Percentiles rank a stretch among this genome's conserved stretches.
Conservation (phyloP, 2,329 filamentous ascomycete genomes). For the Drechslerella coelobrocha region DNA sequence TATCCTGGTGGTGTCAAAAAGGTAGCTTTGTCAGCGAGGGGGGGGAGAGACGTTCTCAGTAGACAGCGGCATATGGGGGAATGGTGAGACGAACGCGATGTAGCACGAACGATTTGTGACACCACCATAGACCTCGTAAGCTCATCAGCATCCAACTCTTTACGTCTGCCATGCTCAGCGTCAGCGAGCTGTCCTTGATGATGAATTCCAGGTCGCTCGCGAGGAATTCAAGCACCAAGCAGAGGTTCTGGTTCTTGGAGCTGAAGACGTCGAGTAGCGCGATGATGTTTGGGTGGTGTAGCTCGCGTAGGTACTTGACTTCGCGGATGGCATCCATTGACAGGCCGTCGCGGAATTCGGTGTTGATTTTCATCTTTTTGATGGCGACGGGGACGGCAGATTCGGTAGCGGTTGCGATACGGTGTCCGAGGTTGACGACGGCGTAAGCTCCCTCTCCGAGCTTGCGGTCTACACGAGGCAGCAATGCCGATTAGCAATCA, state of each 20-base stretch:
- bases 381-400: constrained; percentile 81
- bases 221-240: constrained; percentile 91
- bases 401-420: constrained; percentile 66
- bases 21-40: neutral
- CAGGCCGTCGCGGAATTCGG: constrained; percentile 87
- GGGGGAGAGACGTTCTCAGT: neutral
- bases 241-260: constrained; percentile 94
- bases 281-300: constrained; percentile 95
- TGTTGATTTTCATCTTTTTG: constrained; percentile 88
- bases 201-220: constrained; percentile 96
- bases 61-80: no score
- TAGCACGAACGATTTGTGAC: constrained; percentile 89
- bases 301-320: constrained; percentile 92
- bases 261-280: constrained; percentile 90
- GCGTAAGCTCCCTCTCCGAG: constrained; percentile 97
- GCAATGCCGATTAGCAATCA: constrained; percentile 14
- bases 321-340: constrained; percentile 94
- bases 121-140: constrained; percentile 91
- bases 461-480: constrained; percentile 71
- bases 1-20: constrained; percentile 66
- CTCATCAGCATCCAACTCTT: constrained; percentile 99
- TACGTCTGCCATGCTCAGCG: constrained; percentile 86
- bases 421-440: constrained; percentile 87
- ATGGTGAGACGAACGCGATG: constrained; percentile 67
- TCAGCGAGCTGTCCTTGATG: constrained; percentile 82